Evolutionary conservation across 2,329 filamentous ascomycete genomes (phyloP), one percentile per base, ranked within the genome.

Genomic region (Trichoderma hamatum): DNA sequence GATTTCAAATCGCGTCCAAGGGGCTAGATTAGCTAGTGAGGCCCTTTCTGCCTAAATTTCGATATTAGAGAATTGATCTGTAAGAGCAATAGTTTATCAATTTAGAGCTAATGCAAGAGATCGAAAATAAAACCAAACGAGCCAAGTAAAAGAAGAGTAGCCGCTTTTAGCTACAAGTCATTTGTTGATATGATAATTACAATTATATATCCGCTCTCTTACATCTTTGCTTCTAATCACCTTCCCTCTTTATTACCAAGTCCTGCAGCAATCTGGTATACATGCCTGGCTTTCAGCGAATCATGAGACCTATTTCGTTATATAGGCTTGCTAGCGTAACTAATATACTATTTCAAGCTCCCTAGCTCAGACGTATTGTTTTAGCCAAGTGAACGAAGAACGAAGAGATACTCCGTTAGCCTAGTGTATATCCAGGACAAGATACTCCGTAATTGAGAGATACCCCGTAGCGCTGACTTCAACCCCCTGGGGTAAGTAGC

Each of bases 1-100:
- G 46, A 70, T 71, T 30, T 46, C 59, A 4, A 68, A 54, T 11
- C 46, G 70, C 9, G 68, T 71, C 5, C 30, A 66, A 24, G 70
- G 70, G 19, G 64, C 60, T 3, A 63, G 30, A 16, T 19, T 71
- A 7, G 68, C 70, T 6, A 71, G 70, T 71, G 28, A 66, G 58
- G 36, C 26, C 24, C 9, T 34, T 56, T 11, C 26, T 28, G 19
- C 26, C 19, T n/a, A 56, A 24, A 28, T 9, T 14, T 16, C 21
- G 5, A 24, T 2, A 1, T 28, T 3, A 10, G 43, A 4, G 43
- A 52, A 16, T 16, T 5, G 21, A 28, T 4, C 19, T 52, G n/a
- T 3, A 0, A 11, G 46, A 49, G 9, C n/a, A n/a, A n/a, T 43
- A n/a, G 19, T 43, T 9, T n/a, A n/a, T 43, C 3, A 43, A n/a